Conservation (phyloP, 352 stramenopile genomes). For the Globisporangium lucens region DNA sequence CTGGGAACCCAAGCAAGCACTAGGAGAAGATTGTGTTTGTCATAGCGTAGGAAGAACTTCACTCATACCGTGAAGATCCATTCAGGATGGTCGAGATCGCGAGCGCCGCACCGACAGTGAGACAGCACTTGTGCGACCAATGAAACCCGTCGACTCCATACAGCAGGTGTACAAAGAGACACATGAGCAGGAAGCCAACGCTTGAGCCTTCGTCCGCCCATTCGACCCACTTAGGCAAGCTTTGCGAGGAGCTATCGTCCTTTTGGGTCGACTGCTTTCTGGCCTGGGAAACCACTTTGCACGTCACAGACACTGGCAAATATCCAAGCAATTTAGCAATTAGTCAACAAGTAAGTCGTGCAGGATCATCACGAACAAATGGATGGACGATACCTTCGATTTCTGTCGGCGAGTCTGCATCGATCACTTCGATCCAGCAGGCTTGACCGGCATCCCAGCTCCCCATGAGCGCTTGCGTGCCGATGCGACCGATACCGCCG, state of each 20-base stretch:
- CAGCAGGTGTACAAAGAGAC: conserved; percentile 77
- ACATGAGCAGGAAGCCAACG: conserved; percentile 81
- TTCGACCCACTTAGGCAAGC: conserved; percentile 66
- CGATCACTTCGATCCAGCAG: conserved; percentile 75
- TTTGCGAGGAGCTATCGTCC: conserved; percentile 25
- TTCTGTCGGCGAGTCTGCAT: conserved; percentile 61
- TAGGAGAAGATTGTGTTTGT: background rate
- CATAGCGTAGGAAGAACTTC: background rate
- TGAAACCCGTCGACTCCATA: conserved; percentile 84
- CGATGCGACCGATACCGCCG: conserved; percentile 68
- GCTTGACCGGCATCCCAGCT: conserved; percentile 75
- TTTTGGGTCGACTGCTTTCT: conserved; percentile 25
- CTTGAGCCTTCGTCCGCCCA: conserved; percentile 75
- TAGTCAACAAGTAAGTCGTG: background rate
- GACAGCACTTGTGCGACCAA: conserved; percentile 84
- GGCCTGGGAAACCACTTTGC: conserved; percentile 58
- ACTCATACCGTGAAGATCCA: conserved; percentile 34
- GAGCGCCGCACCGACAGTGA: conserved; percentile 73
- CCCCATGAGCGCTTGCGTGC: conserved; percentile 80
- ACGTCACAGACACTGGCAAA: conserved; percentile 59
- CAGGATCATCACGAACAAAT: background rate
- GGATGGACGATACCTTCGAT: conserved; percentile 43
- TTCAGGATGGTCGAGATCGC: conserved; percentile 83
- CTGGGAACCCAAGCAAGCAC: conserved; percentile 5
- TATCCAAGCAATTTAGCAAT: background rate